These are phyloP conservation scores for Vitellaria paradoxa DNA, from an alignment of 179 eudicot genomes.

Conservation along the genomic window DNA sequence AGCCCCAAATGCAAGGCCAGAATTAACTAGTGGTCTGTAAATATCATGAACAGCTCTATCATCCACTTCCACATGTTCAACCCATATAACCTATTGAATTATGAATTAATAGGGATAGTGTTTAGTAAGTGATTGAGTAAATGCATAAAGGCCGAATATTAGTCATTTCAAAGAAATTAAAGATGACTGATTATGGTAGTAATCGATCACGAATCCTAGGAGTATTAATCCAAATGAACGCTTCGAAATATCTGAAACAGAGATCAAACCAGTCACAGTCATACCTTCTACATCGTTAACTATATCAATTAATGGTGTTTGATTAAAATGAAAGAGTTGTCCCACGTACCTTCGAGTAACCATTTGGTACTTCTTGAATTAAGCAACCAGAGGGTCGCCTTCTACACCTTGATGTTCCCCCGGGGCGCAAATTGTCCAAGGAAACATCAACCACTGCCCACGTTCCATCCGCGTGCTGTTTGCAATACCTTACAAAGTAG, in stretches of 20 bases:
- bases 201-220: no score
- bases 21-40: constrained; percentile 45
- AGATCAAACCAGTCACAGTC: no score
- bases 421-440: constrained; percentile 45
- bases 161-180: no score
- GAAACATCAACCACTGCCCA: constrained; percentile 79
- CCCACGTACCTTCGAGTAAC: constrained; percentile 72
- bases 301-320: not conserved
- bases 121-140: not conserved
- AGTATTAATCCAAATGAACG: no score
- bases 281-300: no score
- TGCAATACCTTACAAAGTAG: constrained; percentile 61
- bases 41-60: constrained; percentile 58
- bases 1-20: constrained; percentile 64
- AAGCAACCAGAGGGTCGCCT: constrained; percentile 72
- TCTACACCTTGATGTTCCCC: constrained; percentile 31
- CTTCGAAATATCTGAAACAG: no score
- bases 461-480: constrained; percentile 54
- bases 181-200: no score
- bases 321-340: not conserved
- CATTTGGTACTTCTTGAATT: constrained; percentile 68
- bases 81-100: constrained; percentile 53
- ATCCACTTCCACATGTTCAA: constrained; percentile 68
- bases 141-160: no score
- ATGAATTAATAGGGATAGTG: no score